Evolutionary conservation across 805 yeast species (phyloP).

Genomic region (Torulaspora microellipsoides): DNA sequence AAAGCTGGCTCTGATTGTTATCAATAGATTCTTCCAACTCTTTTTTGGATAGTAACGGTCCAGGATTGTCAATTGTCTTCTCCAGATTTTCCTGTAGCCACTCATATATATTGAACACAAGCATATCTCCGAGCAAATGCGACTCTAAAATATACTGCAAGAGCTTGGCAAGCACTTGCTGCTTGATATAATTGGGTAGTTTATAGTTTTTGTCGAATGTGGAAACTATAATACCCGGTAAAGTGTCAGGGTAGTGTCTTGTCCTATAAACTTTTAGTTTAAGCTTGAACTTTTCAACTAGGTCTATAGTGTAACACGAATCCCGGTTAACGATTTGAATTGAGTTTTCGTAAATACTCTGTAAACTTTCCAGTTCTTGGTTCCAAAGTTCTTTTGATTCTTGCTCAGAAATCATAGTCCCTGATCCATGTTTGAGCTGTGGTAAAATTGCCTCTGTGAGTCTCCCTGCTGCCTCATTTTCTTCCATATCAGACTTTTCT

Average conservation of each 20-base stretch:
- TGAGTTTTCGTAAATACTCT: slow-evolving; percentile 52
- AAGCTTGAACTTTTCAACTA: slow-evolving; percentile 33
- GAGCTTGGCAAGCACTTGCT: slow-evolving; percentile 49
- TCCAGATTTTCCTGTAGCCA: slow-evolving; percentile 68
- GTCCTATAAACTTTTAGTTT: slow-evolving; percentile 43
- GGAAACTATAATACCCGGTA: slow-evolving; percentile 66
- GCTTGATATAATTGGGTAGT: slow-evolving; percentile 66
- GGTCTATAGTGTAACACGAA: slow-evolving; percentile 30
- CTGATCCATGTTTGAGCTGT: slow-evolving; percentile 10
- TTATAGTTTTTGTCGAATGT: slow-evolving; percentile 40
- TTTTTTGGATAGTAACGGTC: slow-evolving; percentile 45
- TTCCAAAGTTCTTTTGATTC: slow-evolving; percentile 55
- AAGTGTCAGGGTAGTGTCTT: slow-evolving; percentile 52
- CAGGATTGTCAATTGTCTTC: slow-evolving; percentile 65
- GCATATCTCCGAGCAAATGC: slow-evolving; percentile 61
- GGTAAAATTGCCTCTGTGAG: slow-evolving; percentile 40
- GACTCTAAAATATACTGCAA: slow-evolving; percentile 41
- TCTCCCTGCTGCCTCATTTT: slow-evolving; percentile 46
- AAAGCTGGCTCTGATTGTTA: background rate
- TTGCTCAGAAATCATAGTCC: slow-evolving; percentile 13
- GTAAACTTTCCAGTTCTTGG: slow-evolving; percentile 68
- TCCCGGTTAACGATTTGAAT: slow-evolving; percentile 33
- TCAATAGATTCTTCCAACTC: slow-evolving; percentile 14
- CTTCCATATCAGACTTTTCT: slow-evolving; percentile 40
- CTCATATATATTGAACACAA: slow-evolving; percentile 63